Conservation (phyloP, 2,329 filamentous ascomycete genomes). For the Aspergillus felis region DNA sequence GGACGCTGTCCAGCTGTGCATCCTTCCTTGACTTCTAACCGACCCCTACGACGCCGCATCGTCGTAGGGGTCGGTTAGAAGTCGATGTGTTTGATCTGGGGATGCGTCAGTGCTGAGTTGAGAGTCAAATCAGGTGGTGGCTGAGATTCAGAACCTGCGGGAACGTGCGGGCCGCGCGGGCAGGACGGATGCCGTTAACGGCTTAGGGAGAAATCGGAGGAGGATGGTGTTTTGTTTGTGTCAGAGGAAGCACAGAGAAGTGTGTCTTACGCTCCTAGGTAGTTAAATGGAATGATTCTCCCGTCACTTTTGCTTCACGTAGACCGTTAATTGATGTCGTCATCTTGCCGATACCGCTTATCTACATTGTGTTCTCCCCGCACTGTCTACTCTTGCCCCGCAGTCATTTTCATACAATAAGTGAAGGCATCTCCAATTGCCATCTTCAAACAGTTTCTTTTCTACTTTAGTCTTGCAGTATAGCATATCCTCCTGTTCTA, state of each 20-base stretch:
- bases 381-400: slow-evolving; percentile 1
- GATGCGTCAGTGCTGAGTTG: too few relatives aligned
- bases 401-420: neutral
- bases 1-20: neutral
- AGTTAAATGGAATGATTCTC: neutral
- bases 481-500: neutral
- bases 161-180: neutral
- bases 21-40: neutral
- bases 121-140: neutral
- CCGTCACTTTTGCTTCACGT: neutral
- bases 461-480: neutral
- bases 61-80: neutral
- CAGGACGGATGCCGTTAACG: neutral
- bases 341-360: neutral
- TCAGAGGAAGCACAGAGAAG: neutral
- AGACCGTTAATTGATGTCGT: neutral
- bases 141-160: neutral
- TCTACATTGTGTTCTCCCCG: neutral
- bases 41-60: neutral
- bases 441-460: neutral
- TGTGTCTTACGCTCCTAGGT: too few relatives aligned
- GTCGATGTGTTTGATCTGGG: neutral
- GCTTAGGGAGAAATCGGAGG: neutral
- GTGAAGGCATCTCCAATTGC: neutral
- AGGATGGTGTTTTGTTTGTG: neutral